These are phyloP conservation scores for Lunularia cruciata DNA, from an alignment of 225 moss, liverwort and hornwort species.

Conservation along the genomic window DNA sequence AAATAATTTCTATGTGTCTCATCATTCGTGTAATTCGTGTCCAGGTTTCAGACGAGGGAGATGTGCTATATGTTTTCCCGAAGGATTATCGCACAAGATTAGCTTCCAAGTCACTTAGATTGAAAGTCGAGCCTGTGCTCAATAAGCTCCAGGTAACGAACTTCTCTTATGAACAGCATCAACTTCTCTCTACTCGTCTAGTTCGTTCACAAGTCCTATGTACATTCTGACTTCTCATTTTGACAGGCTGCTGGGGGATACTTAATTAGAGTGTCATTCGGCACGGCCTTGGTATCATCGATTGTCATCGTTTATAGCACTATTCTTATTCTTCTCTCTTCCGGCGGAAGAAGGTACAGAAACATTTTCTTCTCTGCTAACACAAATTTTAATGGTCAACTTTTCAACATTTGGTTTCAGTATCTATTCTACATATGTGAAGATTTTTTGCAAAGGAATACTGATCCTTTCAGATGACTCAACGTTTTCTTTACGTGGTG, in stretches of 20 bases:
- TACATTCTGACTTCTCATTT: slow-evolving; percentile 6
- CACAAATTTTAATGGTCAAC: too few relatives aligned
- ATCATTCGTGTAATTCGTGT: too few relatives aligned
- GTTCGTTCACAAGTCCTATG: background rate
- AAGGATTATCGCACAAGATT: slow-evolving; percentile 86
- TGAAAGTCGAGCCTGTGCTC: slow-evolving; percentile 83
- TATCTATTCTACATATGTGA: background rate
- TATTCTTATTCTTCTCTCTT: slow-evolving; percentile 91
- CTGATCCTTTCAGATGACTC: too few relatives aligned
- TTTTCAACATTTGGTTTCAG: too few relatives aligned
- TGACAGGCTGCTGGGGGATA: slow-evolving; percentile 73
- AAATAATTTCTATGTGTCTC: background rate
- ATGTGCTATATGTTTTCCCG: slow-evolving; percentile 90
- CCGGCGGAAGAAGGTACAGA: slow-evolving; percentile 77
- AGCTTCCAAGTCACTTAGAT: slow-evolving; percentile 71
- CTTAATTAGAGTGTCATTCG: slow-evolving; percentile 83
- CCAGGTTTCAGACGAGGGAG: slow-evolving; percentile 99
- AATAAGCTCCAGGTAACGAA: slow-evolving; percentile 76
- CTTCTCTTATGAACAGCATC: too few relatives aligned
- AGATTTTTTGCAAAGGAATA: background rate
- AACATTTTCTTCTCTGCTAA: too few relatives aligned
- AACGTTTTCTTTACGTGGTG: slow-evolving; percentile 8
- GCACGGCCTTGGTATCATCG: slow-evolving; percentile 91
- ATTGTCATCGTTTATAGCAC: slow-evolving; percentile 96
- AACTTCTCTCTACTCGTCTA: background rate